Evolutionary conservation across 805 yeast genomes (phyloP), one percentile per base, ranked within the genome.

Genomic region (Helenozyma rhizophorensis): DNA sequence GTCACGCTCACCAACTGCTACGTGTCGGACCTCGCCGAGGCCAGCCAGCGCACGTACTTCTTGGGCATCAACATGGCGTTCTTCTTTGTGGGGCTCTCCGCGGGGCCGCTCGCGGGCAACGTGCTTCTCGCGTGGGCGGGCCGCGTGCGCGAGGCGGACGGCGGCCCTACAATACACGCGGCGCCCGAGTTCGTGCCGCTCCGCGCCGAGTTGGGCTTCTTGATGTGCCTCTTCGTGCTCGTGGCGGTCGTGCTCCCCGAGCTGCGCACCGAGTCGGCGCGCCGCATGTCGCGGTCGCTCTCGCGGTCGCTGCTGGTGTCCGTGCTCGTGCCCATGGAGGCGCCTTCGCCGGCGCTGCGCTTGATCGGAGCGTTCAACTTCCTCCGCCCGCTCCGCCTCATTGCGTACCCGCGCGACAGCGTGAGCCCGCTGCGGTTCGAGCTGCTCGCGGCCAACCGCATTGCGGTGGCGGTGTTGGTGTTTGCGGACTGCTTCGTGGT

Each of bases 11-110:
- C 76, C 9, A 80, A 80, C 50, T 75, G 89, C 39, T 87, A 85
- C 50, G 68, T 83, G 12, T 66, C 86, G 4, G 96, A 87, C 58
- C 76, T 85, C 24, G 79, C 78, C 6, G 80, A 78, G 14, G 72
- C 84, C 1, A 68, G 64, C 21, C 66, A 73, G 34, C 61, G 95
- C 40, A 70, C 76, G 15, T 68, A 72, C 33, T 64, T 71, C 14
- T 61, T 84, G 43, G 85, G 89, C 9, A 58, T 76, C 18, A 60
- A 74, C 16, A 63, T 72, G 51, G 84, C 89, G 9, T 56, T 73
- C 12, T 56, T 82, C 30, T 80, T 74, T 47, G 62, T 70, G 3
- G 83, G 88, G 0, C 48, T 77, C 43, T 80, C 81, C 1, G 9
- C 71, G 7, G 93, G 90, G 1, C 93, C 94, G 0, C 40, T 79